Conservation (phyloP, 495 filamentous ascomycete species). For the Neurospora sp. region DNA sequence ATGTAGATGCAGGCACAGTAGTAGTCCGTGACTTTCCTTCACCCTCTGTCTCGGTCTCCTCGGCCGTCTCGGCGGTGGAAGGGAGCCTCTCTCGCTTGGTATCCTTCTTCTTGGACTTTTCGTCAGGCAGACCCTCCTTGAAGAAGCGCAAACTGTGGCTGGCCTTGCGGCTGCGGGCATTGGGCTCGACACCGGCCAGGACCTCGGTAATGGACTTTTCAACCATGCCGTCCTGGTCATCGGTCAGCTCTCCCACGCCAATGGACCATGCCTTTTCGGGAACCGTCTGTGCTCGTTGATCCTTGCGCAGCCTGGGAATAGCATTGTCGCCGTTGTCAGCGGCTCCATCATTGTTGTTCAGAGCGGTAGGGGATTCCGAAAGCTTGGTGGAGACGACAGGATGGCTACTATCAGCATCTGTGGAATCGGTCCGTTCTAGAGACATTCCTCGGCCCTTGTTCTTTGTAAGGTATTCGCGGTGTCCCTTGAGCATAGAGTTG, state of each 20-base stretch:
- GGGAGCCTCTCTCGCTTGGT: conserved; percentile 23
- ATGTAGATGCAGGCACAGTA: not conserved
- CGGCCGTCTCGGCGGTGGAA: conserved; percentile 12
- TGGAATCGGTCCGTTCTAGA: conserved; percentile 28
- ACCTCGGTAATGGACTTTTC: conserved; percentile 81
- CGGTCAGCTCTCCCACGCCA: conserved; percentile 29
- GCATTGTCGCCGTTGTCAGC: conserved; percentile 13
- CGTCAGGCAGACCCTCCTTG: conserved; percentile 69
- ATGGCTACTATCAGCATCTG: conserved; percentile 5
- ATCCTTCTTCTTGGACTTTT: conserved; percentile 36
- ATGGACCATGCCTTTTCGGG: conserved; percentile 49
- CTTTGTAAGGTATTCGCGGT: conserved; percentile 25
- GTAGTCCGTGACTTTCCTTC: not conserved
- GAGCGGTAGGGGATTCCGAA: conserved; percentile 5
- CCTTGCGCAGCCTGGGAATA: conserved; percentile 33
- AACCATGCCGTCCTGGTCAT: conserved; percentile 43
- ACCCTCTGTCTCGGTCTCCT: conserved; percentile 4
- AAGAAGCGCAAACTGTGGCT: conserved; percentile 89
- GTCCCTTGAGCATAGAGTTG: conserved; percentile 26
- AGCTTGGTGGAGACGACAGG: conserved; percentile 5
- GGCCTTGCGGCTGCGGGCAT: conserved; percentile 81
- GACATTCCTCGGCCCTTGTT: conserved; percentile 26
- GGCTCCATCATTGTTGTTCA: conserved; percentile 6
- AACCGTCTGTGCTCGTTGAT: conserved; percentile 29
- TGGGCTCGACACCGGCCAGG: conserved; percentile 62